A percentile compares a stretch with the other conserved stretches of the same genome.
phyloP scores from a whole-genome alignment of 345 rosid genomes.

The Corymbia maculata region DNA sequence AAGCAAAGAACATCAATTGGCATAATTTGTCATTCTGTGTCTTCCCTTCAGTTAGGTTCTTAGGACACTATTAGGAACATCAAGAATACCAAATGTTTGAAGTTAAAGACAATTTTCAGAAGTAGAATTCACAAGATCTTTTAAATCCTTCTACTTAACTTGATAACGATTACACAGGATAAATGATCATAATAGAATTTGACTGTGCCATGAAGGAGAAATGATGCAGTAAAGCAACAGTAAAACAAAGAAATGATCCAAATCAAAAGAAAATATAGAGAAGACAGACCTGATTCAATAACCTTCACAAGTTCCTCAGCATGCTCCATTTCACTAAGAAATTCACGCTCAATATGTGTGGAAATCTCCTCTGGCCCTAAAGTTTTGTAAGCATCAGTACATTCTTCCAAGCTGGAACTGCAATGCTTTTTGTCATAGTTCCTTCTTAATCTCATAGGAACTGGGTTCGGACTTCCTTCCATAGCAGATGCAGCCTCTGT shows the following conservation, averaged over 20 bases:
- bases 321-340: constrained; percentile 66
- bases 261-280: not conserved
- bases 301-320: constrained; percentile 80
- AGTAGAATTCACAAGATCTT: not conserved
- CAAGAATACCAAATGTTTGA: not conserved
- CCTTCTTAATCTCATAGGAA: constrained; percentile 34
- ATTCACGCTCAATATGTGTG: constrained; percentile 61
- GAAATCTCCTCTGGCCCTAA: constrained; percentile 40
- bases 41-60: not conserved
- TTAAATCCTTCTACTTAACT: not conserved
- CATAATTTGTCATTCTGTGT: not conserved
- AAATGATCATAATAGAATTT: not conserved
- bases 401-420: constrained; percentile 29
- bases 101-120: not conserved
- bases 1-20: not conserved
- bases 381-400: constrained; percentile 11
- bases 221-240: not conserved
- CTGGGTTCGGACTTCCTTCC: constrained; percentile 74
- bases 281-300: constrained; percentile 61
- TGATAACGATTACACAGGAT: not conserved
- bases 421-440: constrained; percentile 39
- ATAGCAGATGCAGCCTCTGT: constrained; percentile 82
- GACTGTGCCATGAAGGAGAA: not conserved
- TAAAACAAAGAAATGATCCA: constrained; percentile 1
- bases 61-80: not conserved